Evolutionary conservation across 805 yeast genomes (phyloP).

Genomic region (Saturnispora mendoncae): DNA sequence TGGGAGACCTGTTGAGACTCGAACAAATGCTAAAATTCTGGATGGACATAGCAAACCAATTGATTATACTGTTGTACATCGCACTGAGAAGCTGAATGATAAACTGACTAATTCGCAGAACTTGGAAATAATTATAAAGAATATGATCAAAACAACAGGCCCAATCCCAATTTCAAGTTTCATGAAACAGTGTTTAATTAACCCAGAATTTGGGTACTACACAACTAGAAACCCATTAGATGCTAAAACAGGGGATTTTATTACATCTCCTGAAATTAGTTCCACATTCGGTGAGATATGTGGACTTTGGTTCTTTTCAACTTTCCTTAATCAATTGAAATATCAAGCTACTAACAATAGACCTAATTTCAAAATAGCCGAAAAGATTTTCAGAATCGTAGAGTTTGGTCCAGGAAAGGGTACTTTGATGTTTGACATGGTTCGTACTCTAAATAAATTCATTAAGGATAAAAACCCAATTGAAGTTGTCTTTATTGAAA

Average conservation of each 20-base stretch:
- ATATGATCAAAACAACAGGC: slow-evolving; percentile 58
- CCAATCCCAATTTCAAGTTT: slow-evolving; percentile 66
- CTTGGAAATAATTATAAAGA: slow-evolving; percentile 30
- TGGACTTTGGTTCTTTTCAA: slow-evolving; percentile 59
- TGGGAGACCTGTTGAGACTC: slow-evolving; percentile 5
- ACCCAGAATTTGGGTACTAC: slow-evolving; percentile 72
- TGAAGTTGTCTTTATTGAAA: slow-evolving; percentile 56
- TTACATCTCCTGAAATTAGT: slow-evolving; percentile 81
- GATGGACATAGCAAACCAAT: slow-evolving; percentile 3
- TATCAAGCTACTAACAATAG: slow-evolving; percentile 29
- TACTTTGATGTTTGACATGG: slow-evolving; percentile 60
- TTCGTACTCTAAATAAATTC: slow-evolving; percentile 40
- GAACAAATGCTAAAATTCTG: not conserved
- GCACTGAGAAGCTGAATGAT: slow-evolving; percentile 5
- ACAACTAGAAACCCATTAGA: slow-evolving; percentile 64
- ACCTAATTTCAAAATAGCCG: slow-evolving; percentile 19
- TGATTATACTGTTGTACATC: slow-evolving; percentile 2
- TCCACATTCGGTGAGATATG: slow-evolving; percentile 81
- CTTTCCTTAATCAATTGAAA: slow-evolving; percentile 49
- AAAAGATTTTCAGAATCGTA: slow-evolving; percentile 39
- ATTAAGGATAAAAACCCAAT: slow-evolving; percentile 28
- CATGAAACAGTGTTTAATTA: slow-evolving; percentile 75
- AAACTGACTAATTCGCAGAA: slow-evolving; percentile 9
- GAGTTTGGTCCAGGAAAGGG: slow-evolving; percentile 88
- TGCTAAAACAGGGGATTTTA: slow-evolving; percentile 52